Percentiles rank a stretch among this genome's conserved stretches.
Conservation (phyloP, 2,329 filamentous ascomycete genomes). For the Nigrospora oryzae region DNA sequence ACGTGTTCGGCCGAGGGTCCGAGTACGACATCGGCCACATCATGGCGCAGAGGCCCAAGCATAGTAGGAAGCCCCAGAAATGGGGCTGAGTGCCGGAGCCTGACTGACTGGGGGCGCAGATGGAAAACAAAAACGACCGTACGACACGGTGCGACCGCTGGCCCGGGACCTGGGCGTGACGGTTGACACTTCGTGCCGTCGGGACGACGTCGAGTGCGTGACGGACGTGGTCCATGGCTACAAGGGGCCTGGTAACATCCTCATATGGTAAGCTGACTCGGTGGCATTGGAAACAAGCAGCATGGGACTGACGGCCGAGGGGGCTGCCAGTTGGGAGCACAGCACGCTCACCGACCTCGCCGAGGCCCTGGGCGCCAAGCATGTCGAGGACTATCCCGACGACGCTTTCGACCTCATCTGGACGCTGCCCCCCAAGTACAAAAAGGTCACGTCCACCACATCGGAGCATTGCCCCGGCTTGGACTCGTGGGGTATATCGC, state of each 20-base stretch:
- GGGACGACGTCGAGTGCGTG: constrained; percentile 47
- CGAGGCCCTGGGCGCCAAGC: constrained; percentile 37
- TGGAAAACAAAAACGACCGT: constrained; percentile 43
- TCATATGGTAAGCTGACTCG: constrained; percentile 37
- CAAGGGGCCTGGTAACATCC: constrained; percentile 42
- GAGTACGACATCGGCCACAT: constrained; percentile 49
- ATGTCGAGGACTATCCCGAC: constrained; percentile 38
- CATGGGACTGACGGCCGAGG: background rate
- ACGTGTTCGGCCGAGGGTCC: constrained; percentile 43
- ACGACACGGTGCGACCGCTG: constrained; percentile 48
- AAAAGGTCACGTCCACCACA: constrained; percentile 30
- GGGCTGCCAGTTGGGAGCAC: constrained; percentile 45
- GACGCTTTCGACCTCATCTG: constrained; percentile 47
- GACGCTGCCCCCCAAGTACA: constrained; percentile 44
- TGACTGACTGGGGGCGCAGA: constrained; percentile 18
- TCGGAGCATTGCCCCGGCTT: constrained; percentile 47
- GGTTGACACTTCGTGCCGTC: constrained; percentile 46
- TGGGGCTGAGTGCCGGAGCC: no score
- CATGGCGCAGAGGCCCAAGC: constrained; percentile 46
- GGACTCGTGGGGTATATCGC: constrained; percentile 19
- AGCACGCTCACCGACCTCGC: constrained; percentile 41
- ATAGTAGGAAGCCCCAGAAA: constrained; percentile 22
- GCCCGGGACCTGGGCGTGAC: constrained; percentile 44
- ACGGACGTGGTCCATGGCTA: constrained; percentile 38
- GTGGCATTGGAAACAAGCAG: background rate